Evolutionary conservation across 306 rosid genomes (phyloP), one percentile per base, ranked within the genome.

Genomic region (Vicia faba): DNA sequence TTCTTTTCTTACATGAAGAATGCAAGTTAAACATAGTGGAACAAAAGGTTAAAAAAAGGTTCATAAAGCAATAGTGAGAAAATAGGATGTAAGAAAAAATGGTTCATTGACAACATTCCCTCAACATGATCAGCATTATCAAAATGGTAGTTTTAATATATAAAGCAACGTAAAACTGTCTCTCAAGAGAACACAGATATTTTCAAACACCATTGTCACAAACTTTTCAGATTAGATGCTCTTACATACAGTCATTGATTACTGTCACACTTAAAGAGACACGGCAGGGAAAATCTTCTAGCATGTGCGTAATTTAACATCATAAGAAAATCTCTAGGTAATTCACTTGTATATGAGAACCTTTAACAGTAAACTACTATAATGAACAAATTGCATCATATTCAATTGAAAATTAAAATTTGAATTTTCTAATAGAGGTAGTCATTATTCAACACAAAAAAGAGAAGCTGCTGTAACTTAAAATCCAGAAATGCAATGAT

Each of bases 321-420:
- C 20, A 64, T 26, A 11, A 48, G 7, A 31, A 49, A 73, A 71
- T 31, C 49, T 64, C 68, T 45, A 8, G 40, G 65, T 56, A 49
- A 61, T 48, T 25, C 41, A 62, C 55, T 64, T 20, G 64, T 19
- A 61, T 11, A 44, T 18, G 33, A 68, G 25, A 28, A 35, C 36
- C 39, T 8, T 15, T 33, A 65, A 35, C 66, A 41, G 25, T 57
- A 44, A 59, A 26, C 45, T 55, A 18, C 50, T 40, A 49, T 20
- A 69, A 29, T 44, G 35, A 75, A 60, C 29, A 15, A 15, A 39
- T 51, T n/a, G 40, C 44, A 61, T 69, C 70, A 7, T 13, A 15
- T 28, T 39, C 23, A 6, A 55, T 8, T 11, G 13, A 58, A 70
- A n/a, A 16, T 14, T 7, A 16, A 25, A 57, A 15, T 19, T 26